Percentiles rank a stretch among this genome's conserved stretches.
These are phyloP conservation scores for Candida cerambycidarum DNA, from an alignment of 805 yeast species.

Conservation along the genomic window DNA sequence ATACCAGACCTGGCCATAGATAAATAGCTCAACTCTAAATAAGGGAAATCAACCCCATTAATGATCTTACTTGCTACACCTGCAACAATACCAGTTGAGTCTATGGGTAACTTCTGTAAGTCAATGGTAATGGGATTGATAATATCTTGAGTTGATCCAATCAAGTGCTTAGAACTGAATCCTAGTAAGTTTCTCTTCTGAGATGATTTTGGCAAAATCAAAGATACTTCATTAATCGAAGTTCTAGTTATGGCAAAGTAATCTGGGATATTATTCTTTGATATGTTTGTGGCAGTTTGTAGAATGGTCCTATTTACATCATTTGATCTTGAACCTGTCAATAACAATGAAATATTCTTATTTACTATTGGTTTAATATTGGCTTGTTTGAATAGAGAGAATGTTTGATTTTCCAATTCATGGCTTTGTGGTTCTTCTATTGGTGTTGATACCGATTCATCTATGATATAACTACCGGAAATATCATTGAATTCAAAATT, in stretches of 20 bases:
- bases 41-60: conserved; percentile 28
- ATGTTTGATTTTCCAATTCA: conserved; percentile 30
- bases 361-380: conserved; percentile 47
- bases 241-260: conserved; percentile 56
- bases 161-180: conserved; percentile 40
- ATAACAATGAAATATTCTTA: conserved; percentile 38
- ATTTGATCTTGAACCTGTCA: conserved; percentile 60
- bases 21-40: conserved; percentile 53
- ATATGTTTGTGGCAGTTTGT: conserved; percentile 41
- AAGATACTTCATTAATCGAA: conserved; percentile 49
- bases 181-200: conserved; percentile 36
- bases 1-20: conserved; percentile 62
- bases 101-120: conserved; percentile 52
- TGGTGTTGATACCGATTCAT: neutral
- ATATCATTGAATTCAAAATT: conserved; percentile 46
- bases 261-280: conserved; percentile 31
- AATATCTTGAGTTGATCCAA: conserved; percentile 58
- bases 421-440: neutral
- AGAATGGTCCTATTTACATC: conserved; percentile 42
- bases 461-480: conserved; percentile 41
- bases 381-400: conserved; percentile 33
- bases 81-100: conserved; percentile 65
- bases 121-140: conserved; percentile 59
- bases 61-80: conserved; percentile 56
- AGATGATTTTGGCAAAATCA: conserved; percentile 45